These are phyloP conservation scores for Centaurea solstitialis DNA, from an alignment of 129 eudicot species.

Conservation along the genomic window DNA sequence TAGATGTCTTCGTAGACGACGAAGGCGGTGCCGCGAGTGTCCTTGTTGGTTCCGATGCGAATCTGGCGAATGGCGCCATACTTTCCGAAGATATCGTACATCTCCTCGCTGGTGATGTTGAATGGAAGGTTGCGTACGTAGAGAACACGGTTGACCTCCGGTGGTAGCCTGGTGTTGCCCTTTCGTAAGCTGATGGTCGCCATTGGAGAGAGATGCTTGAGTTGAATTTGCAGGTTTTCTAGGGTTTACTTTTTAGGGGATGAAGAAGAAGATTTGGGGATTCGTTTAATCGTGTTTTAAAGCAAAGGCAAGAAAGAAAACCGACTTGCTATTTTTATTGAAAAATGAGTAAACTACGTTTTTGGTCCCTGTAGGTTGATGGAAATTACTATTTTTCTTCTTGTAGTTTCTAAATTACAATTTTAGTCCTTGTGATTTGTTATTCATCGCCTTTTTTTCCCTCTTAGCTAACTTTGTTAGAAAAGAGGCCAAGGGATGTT, in stretches of 20 bases:
- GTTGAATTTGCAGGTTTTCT: neutral
- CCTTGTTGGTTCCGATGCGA: conserved; percentile 72
- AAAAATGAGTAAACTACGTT: neutral
- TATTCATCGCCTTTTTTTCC: neutral
- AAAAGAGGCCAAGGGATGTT: neutral
- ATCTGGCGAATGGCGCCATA: conserved; percentile 85
- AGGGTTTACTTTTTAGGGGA: neutral
- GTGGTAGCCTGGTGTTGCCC: conserved; percentile 71
- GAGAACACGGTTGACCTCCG: conserved; percentile 72
- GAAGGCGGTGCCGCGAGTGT: conserved; percentile 77
- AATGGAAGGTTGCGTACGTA: conserved; percentile 72
- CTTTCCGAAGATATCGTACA: conserved; percentile 89
- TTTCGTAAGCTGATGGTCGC: conserved; percentile 66
- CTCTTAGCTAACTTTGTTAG: neutral
- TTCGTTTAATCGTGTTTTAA: neutral
- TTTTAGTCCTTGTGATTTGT: neutral
- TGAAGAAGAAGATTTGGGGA: neutral
- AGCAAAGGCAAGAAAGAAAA: neutral
- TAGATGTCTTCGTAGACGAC: conserved; percentile 82
- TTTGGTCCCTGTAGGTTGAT: neutral
- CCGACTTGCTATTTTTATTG: neutral
- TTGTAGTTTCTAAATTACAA: neutral
- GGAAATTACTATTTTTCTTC: neutral
- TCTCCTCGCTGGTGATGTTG: conserved; percentile 87
- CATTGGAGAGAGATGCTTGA: conserved; percentile 23